A percentile compares a stretch with the other conserved stretches of the same genome.
phyloP scores from a whole-genome alignment of 2,329 filamentous ascomycete genomes.

The Colletotrichum cereale region DNA sequence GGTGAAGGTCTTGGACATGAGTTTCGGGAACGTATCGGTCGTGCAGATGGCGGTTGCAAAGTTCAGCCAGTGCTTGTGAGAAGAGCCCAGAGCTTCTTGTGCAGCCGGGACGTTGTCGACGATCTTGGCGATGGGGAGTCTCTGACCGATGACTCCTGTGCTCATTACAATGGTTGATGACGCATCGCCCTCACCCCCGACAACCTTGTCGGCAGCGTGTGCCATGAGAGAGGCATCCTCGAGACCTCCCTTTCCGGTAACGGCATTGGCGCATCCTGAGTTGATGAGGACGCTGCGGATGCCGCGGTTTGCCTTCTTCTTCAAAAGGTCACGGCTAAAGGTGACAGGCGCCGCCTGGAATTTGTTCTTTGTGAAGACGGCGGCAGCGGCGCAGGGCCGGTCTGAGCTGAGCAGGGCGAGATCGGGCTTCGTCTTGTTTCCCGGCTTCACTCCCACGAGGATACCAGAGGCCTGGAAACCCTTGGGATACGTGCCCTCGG shows the following conservation, averaged over 20 bases:
- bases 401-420: conserved; percentile 91
- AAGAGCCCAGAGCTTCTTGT: conserved; percentile 75
- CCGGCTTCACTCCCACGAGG: conserved; percentile 92
- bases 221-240: conserved; percentile 92
- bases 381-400: conserved; percentile 85
- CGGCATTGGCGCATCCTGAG: conserved; percentile 96
- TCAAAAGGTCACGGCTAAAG: conserved; percentile 80
- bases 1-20: conserved; percentile 85
- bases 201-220: conserved; percentile 75
- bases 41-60: conserved; percentile 95
- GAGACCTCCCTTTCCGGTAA: conserved; percentile 89
- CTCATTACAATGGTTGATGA: conserved; percentile 93
- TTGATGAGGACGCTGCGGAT: conserved; percentile 90
- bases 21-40: conserved; percentile 98
- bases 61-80: conserved; percentile 87
- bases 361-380: conserved; percentile 97
- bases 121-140: conserved; percentile 93
- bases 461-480: conserved; percentile 90
- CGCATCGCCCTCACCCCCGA: conserved; percentile 56
- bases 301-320: conserved; percentile 74
- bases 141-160: conserved; percentile 96
- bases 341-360: conserved; percentile 97
- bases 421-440: conserved; percentile 92
- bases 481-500: conserved; percentile 86
- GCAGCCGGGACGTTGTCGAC: conserved; percentile 83